Conservation (phyloP, 352 stramenopile species). For the Phytopythium cucurbitacearum region DNA sequence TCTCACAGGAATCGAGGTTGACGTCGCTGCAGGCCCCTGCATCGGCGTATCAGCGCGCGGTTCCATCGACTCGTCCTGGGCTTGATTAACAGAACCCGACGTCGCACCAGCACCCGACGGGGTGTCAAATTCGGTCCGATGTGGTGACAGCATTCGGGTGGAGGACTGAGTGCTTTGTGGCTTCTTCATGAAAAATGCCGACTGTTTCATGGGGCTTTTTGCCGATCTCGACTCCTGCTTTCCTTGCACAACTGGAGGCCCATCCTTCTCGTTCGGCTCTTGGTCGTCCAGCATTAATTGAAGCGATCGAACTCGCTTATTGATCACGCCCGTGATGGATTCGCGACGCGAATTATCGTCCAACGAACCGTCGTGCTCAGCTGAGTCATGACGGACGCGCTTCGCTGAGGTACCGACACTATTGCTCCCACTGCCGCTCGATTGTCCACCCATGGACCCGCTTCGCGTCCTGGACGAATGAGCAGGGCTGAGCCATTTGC, state of each 20-base stretch:
- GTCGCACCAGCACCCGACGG: too few species aligned
- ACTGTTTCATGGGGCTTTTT: constrained; percentile 8
- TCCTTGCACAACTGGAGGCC: too few species aligned
- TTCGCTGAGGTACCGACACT: neutral
- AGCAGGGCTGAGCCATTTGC: constrained; percentile 66
- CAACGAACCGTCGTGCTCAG: constrained; percentile 1
- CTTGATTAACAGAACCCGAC: too few species aligned
- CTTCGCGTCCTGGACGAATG: constrained; percentile 31
- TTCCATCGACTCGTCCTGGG: too few species aligned
- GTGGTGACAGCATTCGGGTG: too few species aligned
- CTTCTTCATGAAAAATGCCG: constrained; percentile 40
- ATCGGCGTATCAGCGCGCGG: too few species aligned
- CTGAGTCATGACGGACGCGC: too few species aligned
- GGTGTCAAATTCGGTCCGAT: too few species aligned
- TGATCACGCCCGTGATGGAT: constrained; percentile 30
- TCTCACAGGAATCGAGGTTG: constrained; percentile 8
- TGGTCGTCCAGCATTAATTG: constrained; percentile 66
- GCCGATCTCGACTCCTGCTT: neutral
- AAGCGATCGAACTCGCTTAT: constrained; percentile 77
- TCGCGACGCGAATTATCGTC: constrained; percentile 9
- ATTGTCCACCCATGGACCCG: constrained; percentile 13
- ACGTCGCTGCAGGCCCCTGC: neutral
- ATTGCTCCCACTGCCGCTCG: neutral
- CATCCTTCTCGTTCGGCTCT: constrained; percentile 25
- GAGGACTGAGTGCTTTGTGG: constrained; percentile 3